Evolutionary conservation across 257 asterid species (phyloP).

Genomic region (Solanum bukasovii): DNA sequence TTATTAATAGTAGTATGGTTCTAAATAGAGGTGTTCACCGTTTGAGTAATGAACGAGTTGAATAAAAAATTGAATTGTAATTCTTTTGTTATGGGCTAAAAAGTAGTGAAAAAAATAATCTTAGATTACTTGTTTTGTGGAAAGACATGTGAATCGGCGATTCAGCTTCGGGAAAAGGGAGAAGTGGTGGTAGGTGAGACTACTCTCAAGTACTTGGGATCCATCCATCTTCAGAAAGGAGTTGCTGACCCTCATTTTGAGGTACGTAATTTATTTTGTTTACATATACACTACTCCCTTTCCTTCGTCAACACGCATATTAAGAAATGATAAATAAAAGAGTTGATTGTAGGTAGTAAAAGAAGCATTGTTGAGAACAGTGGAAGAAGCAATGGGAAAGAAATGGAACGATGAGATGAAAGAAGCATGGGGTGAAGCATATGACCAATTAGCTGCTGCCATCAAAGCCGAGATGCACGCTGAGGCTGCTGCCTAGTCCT

Average conservation of each 20-base stretch:
- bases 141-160: slow-evolving; percentile 27
- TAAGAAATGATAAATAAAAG: not conserved
- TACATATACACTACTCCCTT: too few relatives aligned
- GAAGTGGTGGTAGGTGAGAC: slow-evolving; percentile 43
- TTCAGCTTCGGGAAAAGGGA: slow-evolving; percentile 52
- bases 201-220: slow-evolving; percentile 51
- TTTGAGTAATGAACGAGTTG: not conserved
- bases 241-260: slow-evolving; percentile 46
- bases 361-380: slow-evolving; percentile 47
- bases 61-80: too few relatives aligned
- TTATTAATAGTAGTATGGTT: not conserved
- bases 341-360: slow-evolving; percentile 33
- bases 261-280: slow-evolving; percentile 1
- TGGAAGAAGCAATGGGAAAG: slow-evolving; percentile 41
- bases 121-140: not conserved
- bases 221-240: slow-evolving; percentile 48
- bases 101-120: too few relatives aligned
- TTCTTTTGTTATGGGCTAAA: too few relatives aligned
- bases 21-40: not conserved
- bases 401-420: slow-evolving; percentile 49
- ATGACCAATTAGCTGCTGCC: slow-evolving; percentile 52
- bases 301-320: too few relatives aligned
- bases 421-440: slow-evolving; percentile 45
- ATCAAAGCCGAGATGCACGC: slow-evolving; percentile 39
- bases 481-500: slow-evolving; percentile 3